phyloP scores from a whole-genome alignment of 352 stramenopile genomes.

The Globisporangium spiculum region DNA sequence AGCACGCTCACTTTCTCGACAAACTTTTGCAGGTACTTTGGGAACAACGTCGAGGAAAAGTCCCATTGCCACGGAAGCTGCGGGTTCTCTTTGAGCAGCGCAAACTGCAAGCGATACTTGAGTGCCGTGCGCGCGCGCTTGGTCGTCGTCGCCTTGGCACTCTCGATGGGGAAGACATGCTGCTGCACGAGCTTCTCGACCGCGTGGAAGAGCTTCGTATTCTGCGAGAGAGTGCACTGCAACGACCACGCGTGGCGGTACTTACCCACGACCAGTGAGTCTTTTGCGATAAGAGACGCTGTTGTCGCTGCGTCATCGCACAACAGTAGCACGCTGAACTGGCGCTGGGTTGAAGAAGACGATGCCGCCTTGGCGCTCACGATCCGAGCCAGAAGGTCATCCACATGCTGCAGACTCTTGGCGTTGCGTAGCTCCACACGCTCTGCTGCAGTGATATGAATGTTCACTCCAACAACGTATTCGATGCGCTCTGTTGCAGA shows the following conservation, averaged over 20 bases:
- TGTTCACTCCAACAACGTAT: background rate
- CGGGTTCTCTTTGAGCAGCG: conserved; percentile 59
- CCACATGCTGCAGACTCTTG: conserved; percentile 22
- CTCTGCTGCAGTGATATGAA: background rate
- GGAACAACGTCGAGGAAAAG: conserved; percentile 30
- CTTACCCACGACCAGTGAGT: conserved; percentile 48
- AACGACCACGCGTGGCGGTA: conserved; percentile 66
- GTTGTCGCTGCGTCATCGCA: conserved; percentile 24
- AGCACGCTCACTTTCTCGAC: conserved; percentile 48
- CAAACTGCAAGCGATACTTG: conserved; percentile 68
- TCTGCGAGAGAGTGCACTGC: conserved; percentile 24
- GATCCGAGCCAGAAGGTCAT: conserved; percentile 31
- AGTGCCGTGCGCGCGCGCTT: conserved; percentile 44
- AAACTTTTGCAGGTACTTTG: conserved; percentile 39
- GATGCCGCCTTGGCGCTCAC: conserved; percentile 12
- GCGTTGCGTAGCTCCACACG: conserved; percentile 1
- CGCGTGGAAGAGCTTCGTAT: conserved; percentile 27
- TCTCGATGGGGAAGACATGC: conserved; percentile 35
- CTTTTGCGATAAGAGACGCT: background rate
- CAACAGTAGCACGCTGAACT: conserved; percentile 44
- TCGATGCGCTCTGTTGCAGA: conserved; percentile 6
- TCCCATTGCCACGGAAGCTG: conserved; percentile 43
- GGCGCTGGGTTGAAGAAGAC: background rate
- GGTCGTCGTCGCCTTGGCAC: background rate
- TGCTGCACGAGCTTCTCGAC: conserved; percentile 36